A percentile compares a stretch with the other conserved stretches of the same genome.
These are phyloP conservation scores for Dryadomyces sulphureus DNA, from an alignment of 2,329 filamentous ascomycete species.

Conservation along the genomic window DNA sequence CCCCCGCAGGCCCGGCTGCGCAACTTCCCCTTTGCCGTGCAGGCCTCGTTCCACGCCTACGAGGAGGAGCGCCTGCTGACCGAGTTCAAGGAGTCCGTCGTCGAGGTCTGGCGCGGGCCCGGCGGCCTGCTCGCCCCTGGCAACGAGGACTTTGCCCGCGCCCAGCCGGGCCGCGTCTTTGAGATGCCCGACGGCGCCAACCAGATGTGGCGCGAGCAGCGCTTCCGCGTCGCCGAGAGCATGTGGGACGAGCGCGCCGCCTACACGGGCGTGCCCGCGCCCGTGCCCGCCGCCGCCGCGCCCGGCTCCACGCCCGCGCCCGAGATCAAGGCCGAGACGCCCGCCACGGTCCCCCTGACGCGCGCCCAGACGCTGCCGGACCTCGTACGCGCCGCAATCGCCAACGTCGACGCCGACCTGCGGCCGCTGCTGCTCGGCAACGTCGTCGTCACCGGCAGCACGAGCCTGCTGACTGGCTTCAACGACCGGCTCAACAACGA, in stretches of 20 bases:
- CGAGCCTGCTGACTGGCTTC: slow-evolving; percentile 78
- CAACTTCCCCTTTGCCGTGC: slow-evolving; percentile 47
- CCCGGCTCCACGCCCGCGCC: neutral
- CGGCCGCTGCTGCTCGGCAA: slow-evolving; percentile 72
- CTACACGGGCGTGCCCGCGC: slow-evolving; percentile 22
- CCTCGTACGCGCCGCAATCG: slow-evolving; percentile 63
- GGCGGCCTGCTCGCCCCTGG: slow-evolving; percentile 47
- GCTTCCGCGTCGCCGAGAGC: slow-evolving; percentile 74
- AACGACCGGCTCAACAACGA: slow-evolving; percentile 82
- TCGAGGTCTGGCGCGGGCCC: slow-evolving; percentile 81
- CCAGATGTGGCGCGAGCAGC: slow-evolving; percentile 81
- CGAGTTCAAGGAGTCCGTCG: slow-evolving; percentile 95
- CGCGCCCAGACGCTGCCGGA: slow-evolving; percentile 71
- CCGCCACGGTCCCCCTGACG: slow-evolving; percentile 22
- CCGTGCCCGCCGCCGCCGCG: neutral
- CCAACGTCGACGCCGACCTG: slow-evolving; percentile 76
- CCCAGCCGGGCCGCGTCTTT: slow-evolving; percentile 69
- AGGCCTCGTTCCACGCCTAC: slow-evolving; percentile 60
- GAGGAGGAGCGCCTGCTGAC: slow-evolving; percentile 88
- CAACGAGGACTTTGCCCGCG: slow-evolving; percentile 64
- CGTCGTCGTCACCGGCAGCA: slow-evolving; percentile 83
- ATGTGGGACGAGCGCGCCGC: slow-evolving; percentile 80
- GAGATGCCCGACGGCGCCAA: slow-evolving; percentile 97
- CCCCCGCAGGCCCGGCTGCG: slow-evolving; percentile 63
- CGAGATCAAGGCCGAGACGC: slow-evolving; percentile 3